Evolutionary conservation across 1,284 basidiomycete genomes (phyloP).

Genomic region (Cryptococcus sp.): DNA sequence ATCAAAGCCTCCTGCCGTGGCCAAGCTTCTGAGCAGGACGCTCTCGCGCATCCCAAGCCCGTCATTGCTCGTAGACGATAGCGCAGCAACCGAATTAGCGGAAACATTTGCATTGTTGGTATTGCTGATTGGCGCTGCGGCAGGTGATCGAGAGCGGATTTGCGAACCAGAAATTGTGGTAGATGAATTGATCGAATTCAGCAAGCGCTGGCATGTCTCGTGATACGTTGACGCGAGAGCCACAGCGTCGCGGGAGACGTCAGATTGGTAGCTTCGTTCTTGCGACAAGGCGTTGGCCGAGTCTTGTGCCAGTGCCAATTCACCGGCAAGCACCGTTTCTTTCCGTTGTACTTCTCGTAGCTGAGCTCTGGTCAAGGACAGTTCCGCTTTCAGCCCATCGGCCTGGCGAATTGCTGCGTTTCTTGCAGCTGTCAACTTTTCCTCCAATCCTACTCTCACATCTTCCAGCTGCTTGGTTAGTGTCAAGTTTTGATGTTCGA

Average conservation of each 20-base stretch:
- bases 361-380: constrained; percentile 50
- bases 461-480: constrained; percentile 59
- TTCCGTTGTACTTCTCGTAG: constrained; percentile 47
- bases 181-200: constrained; percentile 44
- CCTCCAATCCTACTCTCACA: constrained; percentile 38
- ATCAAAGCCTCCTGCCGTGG: constrained; percentile 63
- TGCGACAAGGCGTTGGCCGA: constrained; percentile 31
- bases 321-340: constrained; percentile 45
- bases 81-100: constrained; percentile 1
- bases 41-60: constrained; percentile 32
- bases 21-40: constrained; percentile 39
- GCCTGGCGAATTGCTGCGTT: constrained; percentile 48
- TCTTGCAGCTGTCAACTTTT: constrained; percentile 46
- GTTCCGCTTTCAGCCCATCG: constrained; percentile 52
- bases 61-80: constrained; percentile 10
- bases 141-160: constrained; percentile 16
- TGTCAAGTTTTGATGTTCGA: constrained; percentile 82
- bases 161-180: constrained; percentile 44
- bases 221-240: constrained; percentile 45
- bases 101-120: constrained; percentile 1
- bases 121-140: neutral
- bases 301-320: constrained; percentile 47
- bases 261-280: constrained; percentile 34
- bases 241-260: constrained; percentile 46
- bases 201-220: constrained; percentile 44